A percentile compares a stretch with the other conserved stretches of the same genome.
phyloP scores from a whole-genome alignment of 2,329 filamentous ascomycete species.

The Nakataea oryzae region DNA sequence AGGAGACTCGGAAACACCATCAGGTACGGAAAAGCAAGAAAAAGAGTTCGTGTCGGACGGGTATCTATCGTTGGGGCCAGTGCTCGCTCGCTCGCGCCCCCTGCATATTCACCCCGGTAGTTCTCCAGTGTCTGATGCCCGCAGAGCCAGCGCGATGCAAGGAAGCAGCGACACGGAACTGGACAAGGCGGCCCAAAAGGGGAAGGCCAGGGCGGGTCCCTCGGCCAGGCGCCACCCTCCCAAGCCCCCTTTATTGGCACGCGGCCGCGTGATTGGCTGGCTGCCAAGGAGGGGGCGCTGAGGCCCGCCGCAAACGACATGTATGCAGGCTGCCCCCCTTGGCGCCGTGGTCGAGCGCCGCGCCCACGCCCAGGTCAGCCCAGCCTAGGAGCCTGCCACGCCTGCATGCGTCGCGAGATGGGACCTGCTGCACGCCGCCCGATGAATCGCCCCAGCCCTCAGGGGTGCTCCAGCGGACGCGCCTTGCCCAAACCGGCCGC shows the following conservation, averaged over 20 bases:
- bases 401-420: background rate
- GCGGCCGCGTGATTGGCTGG: background rate
- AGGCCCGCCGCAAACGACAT: background rate
- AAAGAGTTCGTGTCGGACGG: background rate
- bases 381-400: too few relatives aligned
- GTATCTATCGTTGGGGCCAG: too few relatives aligned
- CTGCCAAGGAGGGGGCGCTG: background rate
- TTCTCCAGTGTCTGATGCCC: background rate
- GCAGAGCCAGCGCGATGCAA: background rate
- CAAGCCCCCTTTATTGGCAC: background rate
- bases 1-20: background rate
- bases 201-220: background rate
- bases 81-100: too few relatives aligned
- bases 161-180: background rate
- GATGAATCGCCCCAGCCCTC: background rate
- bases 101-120: too few relatives aligned
- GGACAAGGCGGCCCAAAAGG: background rate
- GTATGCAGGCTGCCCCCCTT: background rate
- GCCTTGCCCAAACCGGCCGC: background rate
- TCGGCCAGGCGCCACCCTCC: background rate
- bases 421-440: background rate
- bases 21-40: background rate
- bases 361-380: background rate
- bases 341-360: background rate
- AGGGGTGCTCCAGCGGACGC: background rate